Base-by-base conservation (phyloP, 2,329 filamentous ascomycete genomes). In the Botryotinia narcissicola region DNA sequence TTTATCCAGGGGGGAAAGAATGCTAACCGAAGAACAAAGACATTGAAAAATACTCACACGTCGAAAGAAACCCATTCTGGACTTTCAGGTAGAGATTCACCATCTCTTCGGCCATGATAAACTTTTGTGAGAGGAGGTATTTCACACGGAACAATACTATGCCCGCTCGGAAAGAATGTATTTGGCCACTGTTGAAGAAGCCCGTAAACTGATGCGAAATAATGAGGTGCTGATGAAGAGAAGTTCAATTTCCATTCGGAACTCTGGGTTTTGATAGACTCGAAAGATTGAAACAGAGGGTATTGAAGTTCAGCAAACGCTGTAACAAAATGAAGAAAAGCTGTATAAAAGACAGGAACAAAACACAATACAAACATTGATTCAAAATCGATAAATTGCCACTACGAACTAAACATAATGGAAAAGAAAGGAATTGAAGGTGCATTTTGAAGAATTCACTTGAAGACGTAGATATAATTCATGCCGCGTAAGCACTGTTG, bases 51-150 rank as follows among this genome's bases (percentile, higher is more conserved):
- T 42, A 78, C 80, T 77, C 77, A 81, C 77, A 85, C 80, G 77
- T 87, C 86, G 75, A 87, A 85, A 9, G 85, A 84, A 35, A 87
- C 80, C 85, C 85, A 87, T 79, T 87, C 86, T 20, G 85, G 85
- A 72, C 83, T 85, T 25, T 84, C 83, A 5, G 85, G 83, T 6
- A 82, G 74, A 40, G 62, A 40, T 8, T 83, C 78, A 18, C 72
- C 79, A 74, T 85, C 84, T 75, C 78, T 79, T 60, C 85, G 79
- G 20, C 85, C 86, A 77, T 87, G 86, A 79, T 87, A 86, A 54
- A 87, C 78, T 72, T 84, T 81, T 16, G 85, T 86, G 74, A 83
- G 84, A 20, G 84, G 80, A 7, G 84, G 82, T 6, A 87, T 82
- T 54, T 83, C 82, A 75, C 84, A 85, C 6, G 85, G 83, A 0